A percentile compares a stretch with the other conserved stretches of the same genome.
Conservation (phyloP, 371 early-diverging fungal species). For the Conidiobolus incongruus region DNA sequence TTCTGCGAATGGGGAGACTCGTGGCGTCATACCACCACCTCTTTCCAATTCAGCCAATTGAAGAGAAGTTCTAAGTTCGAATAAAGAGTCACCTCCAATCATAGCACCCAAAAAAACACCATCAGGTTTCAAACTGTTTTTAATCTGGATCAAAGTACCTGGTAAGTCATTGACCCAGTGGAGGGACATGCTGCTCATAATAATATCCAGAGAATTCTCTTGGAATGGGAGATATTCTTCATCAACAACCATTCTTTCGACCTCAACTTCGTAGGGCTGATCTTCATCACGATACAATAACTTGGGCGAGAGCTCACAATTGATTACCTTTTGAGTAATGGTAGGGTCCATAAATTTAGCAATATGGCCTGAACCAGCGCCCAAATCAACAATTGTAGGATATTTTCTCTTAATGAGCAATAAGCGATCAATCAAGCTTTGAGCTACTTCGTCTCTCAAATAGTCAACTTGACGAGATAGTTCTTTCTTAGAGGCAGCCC, state of each 20-base stretch:
- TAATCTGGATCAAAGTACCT: slow-evolving; percentile 66
- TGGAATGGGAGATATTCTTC: slow-evolving; percentile 62
- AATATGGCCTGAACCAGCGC: slow-evolving; percentile 76
- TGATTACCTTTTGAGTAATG: slow-evolving; percentile 55
- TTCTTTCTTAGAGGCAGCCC: slow-evolving; percentile 35
- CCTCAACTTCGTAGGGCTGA: too few relatives aligned
- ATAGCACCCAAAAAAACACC: too few relatives aligned
- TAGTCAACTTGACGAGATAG: slow-evolving; percentile 64
- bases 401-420: slow-evolving; percentile 72
- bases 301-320: too few relatives aligned
- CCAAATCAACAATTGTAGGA: slow-evolving; percentile 66
- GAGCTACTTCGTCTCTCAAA: slow-evolving; percentile 75
- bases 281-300: too few relatives aligned
- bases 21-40: too few relatives aligned
- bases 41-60: too few relatives aligned
- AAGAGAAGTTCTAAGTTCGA: too few relatives aligned
- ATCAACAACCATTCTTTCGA: too few relatives aligned
- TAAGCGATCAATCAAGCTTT: slow-evolving; percentile 66
- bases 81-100: too few relatives aligned
- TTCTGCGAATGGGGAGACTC: slow-evolving; percentile 62
- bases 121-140: too few relatives aligned
- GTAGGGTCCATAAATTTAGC: slow-evolving; percentile 54
- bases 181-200: slow-evolving; percentile 62
- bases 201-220: slow-evolving; percentile 61
- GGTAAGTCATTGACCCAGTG: slow-evolving; percentile 95